phyloP scores from a whole-genome alignment of 1,139 yeast species.

The Blastobotrys persicus region DNA sequence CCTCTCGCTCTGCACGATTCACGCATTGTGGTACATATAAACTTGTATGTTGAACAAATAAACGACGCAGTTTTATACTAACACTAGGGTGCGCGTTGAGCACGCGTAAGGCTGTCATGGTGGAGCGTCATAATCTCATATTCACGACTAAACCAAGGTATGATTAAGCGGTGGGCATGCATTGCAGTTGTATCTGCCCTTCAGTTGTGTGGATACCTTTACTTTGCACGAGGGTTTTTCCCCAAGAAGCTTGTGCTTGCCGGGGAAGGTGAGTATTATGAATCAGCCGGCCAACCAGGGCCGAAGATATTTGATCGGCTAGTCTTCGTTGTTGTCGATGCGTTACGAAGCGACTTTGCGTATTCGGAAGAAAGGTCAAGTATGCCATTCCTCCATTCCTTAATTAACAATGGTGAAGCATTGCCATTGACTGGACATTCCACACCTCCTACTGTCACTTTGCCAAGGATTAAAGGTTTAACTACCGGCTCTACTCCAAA shows the following conservation, averaged over 20 bases:
- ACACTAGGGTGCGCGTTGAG: not conserved
- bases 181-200: slow-evolving; percentile 33
- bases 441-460: slow-evolving; percentile 94
- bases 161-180: slow-evolving; percentile 15
- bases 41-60: no score
- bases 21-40: no score
- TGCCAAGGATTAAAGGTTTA: slow-evolving; percentile 87
- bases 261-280: slow-evolving; percentile 47
- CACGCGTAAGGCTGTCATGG: not conserved
- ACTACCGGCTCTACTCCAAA: slow-evolving; percentile 96
- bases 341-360: slow-evolving; percentile 83
- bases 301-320: slow-evolving; percentile 61
- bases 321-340: slow-evolving; percentile 87
- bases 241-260: slow-evolving; percentile 76
- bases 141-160: not conserved
- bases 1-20: no score
- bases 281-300: slow-evolving; percentile 27
- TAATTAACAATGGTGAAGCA: slow-evolving; percentile 68
- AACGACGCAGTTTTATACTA: no score
- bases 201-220: slow-evolving; percentile 52
- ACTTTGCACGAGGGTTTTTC: slow-evolving; percentile 81
- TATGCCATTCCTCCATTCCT: slow-evolving; percentile 62
- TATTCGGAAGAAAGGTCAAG: slow-evolving; percentile 54
- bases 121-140: not conserved
- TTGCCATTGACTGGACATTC: slow-evolving; percentile 88